Evolutionary conservation across 1,284 basidiomycete genomes (phyloP), one percentile per base, ranked within the genome.

Genomic region (Ceratobasidium sp.): DNA sequence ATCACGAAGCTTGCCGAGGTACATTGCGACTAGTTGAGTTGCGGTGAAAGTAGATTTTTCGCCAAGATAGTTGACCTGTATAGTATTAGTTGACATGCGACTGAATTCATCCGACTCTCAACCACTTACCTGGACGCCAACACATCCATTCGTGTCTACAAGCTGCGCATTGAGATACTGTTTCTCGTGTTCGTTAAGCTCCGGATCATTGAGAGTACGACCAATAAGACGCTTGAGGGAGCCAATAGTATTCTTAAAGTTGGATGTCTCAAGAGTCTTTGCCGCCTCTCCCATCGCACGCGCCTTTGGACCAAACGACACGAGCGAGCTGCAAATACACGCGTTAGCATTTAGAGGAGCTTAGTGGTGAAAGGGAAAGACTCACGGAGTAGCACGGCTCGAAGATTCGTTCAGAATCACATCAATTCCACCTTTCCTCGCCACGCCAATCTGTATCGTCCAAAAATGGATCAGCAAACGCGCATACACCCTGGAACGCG

Each of bases 181-280:
- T 86, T 93, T 93, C 89, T 98, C 96, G 71, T 91, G 86, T 73
- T 93, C 88, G 81, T 89, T 88, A 78, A 97, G 88, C 85, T 97
- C 95, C 26, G 92, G 88, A 85, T 97, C 96, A 69, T 86, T 84
- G 80, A 92, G 82, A 52, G 92, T 90, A 74, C 96, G 90, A 13
- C 96, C 96, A 82, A 96, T 88, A 73, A 98, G 89, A 61, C 96
- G 91, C 86, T 97, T 98, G 83, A 98, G 87, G 0, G 91, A 93
- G 66, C 96, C 96, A 83, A 97, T 89, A 54, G 96, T 98, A 87
- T 98, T 98, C 86, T 92, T 94, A 89, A 96, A 98, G 87, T 98
- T 98, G 81, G 95, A 96, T n/a, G 93, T 97, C 87, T 98, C 96
- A 81, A 96, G 94, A 1, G 95, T 98, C 88, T 98, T 98, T 82